Percentiles rank a stretch among this genome's conserved stretches.
These are phyloP conservation scores for Penicillium silybi DNA, from an alignment of 495 filamentous ascomycete genomes.

Conservation along the genomic window DNA sequence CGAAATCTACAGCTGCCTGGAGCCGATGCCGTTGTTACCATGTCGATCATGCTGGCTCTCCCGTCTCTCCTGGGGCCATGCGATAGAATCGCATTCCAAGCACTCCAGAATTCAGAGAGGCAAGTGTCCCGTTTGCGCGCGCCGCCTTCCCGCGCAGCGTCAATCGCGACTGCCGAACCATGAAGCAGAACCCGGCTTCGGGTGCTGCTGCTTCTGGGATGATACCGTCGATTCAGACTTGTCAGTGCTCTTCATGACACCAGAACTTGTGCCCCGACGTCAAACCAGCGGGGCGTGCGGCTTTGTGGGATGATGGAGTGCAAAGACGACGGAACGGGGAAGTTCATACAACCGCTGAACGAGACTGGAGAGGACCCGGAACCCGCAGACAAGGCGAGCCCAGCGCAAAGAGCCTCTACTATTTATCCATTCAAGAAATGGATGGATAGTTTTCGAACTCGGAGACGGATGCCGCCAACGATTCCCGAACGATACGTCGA, in stretches of 20 bases:
- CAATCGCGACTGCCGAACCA: conserved; percentile 18
- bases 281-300: conserved; percentile 1
- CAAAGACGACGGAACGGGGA: conserved; percentile 6
- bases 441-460: conserved; percentile 51
- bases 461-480: conserved; percentile 25
- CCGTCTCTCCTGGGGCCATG: background rate
- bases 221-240: background rate
- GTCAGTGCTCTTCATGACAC: conserved; percentile 8
- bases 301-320: conserved; percentile 12
- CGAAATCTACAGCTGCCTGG: conserved; percentile 16
- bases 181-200: conserved; percentile 7
- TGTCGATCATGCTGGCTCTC: background rate
- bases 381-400: conserved; percentile 1
- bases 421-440: conserved; percentile 48
- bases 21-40: background rate
- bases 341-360: background rate
- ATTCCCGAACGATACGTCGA: conserved; percentile 29
- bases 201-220: conserved; percentile 3
- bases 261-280: background rate
- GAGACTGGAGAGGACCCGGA: conserved; percentile 9
- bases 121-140: background rate
- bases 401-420: conserved; percentile 4
- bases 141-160: background rate
- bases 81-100: background rate
- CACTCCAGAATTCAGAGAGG: background rate